Evolutionary conservation across 2,329 filamentous ascomycete genomes (phyloP), one percentile per base, ranked within the genome.

Genomic region (Knufia fluminis): DNA sequence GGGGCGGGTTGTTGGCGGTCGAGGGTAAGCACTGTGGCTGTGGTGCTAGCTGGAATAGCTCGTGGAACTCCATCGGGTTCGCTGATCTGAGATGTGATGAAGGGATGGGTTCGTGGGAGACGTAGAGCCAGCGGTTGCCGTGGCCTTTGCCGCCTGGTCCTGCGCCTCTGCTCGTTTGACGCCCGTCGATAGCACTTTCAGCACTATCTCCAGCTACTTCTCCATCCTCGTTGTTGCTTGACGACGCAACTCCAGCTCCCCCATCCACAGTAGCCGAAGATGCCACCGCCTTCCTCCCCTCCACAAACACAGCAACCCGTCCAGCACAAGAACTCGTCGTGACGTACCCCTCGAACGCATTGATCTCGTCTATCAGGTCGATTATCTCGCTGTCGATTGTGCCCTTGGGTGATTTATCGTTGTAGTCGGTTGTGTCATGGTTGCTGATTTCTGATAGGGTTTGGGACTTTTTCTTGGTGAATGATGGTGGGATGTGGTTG

Each of bases 261-360:
- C 54, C 10, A 41, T 50, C 20, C 57, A 55, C 57, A 66, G 23
- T 22, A 7, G 42, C 4, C 16, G 17, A 9, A 8, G 17, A 8
- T 8, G 4, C 12, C n/a, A 20, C 8, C 14, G 44, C 19, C 60
- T 79, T 84, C 39, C 70, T 71, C 1, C 90, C 90, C 68, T 96
- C 91, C 1, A 94, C 71, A 61, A 94, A 97, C 3, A 96, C 85
- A 56, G 85, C 90, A 41, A 94, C 78, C 46, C 91, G 75, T 0
- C 91, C 91, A 1, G 88, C 86, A 64, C 91, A 97, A 66, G 89
- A 95, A 68, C 89, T 95, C 2, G 90, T 96, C 1, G 91, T 96
- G 28, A 94, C 88, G 35, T 90, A 77, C 1, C 86, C 88, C 1
- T 82, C 76, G 4, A 83, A 62, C 1, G 60, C 64, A 66, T 97